phyloP scores from a whole-genome alignment of 1,284 basidiomycete genomes.

The Ustilago curta region DNA sequence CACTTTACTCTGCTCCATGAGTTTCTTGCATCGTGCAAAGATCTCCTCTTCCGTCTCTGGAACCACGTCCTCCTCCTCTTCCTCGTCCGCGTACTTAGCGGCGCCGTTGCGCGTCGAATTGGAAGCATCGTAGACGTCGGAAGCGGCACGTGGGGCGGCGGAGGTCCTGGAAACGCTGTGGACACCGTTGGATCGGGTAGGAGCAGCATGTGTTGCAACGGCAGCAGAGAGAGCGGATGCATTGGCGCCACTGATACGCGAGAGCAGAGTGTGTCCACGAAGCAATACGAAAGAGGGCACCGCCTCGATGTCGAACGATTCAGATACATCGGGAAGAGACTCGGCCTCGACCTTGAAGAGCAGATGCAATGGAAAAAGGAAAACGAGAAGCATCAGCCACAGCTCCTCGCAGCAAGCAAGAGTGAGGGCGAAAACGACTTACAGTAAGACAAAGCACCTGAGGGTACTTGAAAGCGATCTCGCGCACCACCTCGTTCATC shows the following conservation, averaged over 20 bases:
- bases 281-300: slow-evolving; percentile 90
- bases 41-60: slow-evolving; percentile 78
- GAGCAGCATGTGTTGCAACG: slow-evolving; percentile 73
- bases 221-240: slow-evolving; percentile 77
- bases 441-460: slow-evolving; percentile 81
- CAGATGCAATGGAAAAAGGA: neutral
- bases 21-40: slow-evolving; percentile 74
- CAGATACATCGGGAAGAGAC: slow-evolving; percentile 84
- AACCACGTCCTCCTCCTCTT: slow-evolving; percentile 47
- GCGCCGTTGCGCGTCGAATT: slow-evolving; percentile 25
- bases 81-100: slow-evolving; percentile 28
- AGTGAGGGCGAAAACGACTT: slow-evolving; percentile 4
- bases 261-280: slow-evolving; percentile 87
- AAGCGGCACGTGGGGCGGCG: slow-evolving; percentile 55
- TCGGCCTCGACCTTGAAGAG: slow-evolving; percentile 86
- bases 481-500: slow-evolving; percentile 66
- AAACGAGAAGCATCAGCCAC: slow-evolving; percentile 5
- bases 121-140: slow-evolving; percentile 50
- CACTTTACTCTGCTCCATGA: slow-evolving; percentile 79
- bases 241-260: slow-evolving; percentile 85
- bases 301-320: slow-evolving; percentile 90
- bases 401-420: neutral
- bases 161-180: slow-evolving; percentile 59
- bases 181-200: slow-evolving; percentile 67
- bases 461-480: slow-evolving; percentile 79